phyloP scores from a whole-genome alignment of 2,329 filamentous ascomycete species.

The Thielaviopsis populi region DNA sequence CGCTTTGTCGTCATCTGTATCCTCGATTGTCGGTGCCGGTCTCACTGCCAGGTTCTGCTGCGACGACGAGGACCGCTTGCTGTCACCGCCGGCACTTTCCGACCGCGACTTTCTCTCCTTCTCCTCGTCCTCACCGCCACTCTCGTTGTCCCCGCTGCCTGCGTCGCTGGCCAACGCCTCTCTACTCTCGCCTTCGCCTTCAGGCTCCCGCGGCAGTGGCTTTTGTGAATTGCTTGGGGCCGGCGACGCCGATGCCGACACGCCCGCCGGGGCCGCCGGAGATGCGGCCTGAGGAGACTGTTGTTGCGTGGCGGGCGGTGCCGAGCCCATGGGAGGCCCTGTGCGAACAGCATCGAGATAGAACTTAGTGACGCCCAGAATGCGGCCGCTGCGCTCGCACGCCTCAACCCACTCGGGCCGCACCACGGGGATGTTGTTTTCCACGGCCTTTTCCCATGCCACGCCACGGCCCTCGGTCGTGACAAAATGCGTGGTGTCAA shows the following conservation, averaged over 20 bases:
- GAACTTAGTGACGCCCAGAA: constrained; percentile 88
- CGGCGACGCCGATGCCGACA: constrained; percentile 18
- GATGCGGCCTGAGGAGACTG: constrained; percentile 23
- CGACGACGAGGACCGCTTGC: constrained; percentile 22
- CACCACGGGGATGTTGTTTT: constrained; percentile 96
- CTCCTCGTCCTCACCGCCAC: neutral
- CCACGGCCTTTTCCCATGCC: constrained; percentile 89
- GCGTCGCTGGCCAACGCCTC: constrained; percentile 15
- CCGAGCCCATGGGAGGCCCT: constrained; percentile 29
- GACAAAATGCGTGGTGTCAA: constrained; percentile 97
- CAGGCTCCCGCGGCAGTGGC: constrained; percentile 18
- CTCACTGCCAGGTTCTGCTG: constrained; percentile 31
- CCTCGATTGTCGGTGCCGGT: constrained; percentile 6
- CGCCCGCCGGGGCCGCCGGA: constrained; percentile 17
- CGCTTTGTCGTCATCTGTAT: constrained; percentile 6
- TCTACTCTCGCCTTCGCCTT: constrained; percentile 13
- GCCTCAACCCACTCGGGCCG: constrained; percentile 94
- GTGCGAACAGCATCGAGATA: constrained; percentile 68
- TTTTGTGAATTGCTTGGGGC: constrained; percentile 20
- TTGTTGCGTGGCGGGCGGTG: constrained; percentile 16
- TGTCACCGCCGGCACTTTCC: constrained; percentile 17
- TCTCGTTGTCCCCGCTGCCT: neutral
- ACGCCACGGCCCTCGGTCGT: constrained; percentile 84
- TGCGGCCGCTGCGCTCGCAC: constrained; percentile 84
- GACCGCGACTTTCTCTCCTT: neutral